Evolutionary conservation across 768 basidiomycete genomes (phyloP).

Genomic region (Phanerodontia chrysosporium): DNA sequence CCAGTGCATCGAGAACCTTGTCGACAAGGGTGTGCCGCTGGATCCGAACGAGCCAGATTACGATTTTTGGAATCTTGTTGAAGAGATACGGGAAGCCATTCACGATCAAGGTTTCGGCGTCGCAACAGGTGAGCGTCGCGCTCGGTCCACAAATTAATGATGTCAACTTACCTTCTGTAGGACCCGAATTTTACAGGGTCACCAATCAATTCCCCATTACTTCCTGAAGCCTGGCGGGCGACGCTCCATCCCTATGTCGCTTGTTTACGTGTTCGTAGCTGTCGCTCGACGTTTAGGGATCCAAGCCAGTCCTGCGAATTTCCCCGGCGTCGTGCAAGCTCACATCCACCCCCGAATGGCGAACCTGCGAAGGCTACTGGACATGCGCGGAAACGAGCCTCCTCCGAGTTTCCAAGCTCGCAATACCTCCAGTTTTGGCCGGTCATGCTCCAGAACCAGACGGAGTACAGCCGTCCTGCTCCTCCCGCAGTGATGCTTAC

Average conservation of each 20-base stretch:
- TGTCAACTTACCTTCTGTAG: constrained; percentile 19
- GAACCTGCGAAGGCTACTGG: constrained; percentile 39
- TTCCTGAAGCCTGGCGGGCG: constrained; percentile 45
- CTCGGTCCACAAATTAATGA: background rate
- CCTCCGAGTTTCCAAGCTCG: background rate
- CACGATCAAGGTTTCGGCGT: constrained; percentile 41
- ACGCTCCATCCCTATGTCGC: constrained; percentile 53
- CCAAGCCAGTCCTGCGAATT: constrained; percentile 48
- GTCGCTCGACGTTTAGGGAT: constrained; percentile 50
- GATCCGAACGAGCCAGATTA: constrained; percentile 29
- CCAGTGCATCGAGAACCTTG: constrained; percentile 38
- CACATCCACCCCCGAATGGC: constrained; percentile 37
- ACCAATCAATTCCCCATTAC: constrained; percentile 55
- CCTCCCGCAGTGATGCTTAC: constrained; percentile 7
- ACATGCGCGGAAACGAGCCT: constrained; percentile 31
- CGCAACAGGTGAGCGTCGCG: constrained; percentile 33
- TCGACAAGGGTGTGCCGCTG: constrained; percentile 22
- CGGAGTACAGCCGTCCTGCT: constrained; percentile 6
- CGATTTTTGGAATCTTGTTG: constrained; percentile 33
- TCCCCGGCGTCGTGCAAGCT: constrained; percentile 52
- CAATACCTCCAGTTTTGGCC: background rate
- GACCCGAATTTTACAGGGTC: constrained; percentile 37
- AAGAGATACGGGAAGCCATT: constrained; percentile 49
- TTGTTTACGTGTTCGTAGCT: constrained; percentile 55
- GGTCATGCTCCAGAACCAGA: background rate